Base-by-base conservation (phyloP, 345 rosid species). In the Euphorbia peplus region DNA sequence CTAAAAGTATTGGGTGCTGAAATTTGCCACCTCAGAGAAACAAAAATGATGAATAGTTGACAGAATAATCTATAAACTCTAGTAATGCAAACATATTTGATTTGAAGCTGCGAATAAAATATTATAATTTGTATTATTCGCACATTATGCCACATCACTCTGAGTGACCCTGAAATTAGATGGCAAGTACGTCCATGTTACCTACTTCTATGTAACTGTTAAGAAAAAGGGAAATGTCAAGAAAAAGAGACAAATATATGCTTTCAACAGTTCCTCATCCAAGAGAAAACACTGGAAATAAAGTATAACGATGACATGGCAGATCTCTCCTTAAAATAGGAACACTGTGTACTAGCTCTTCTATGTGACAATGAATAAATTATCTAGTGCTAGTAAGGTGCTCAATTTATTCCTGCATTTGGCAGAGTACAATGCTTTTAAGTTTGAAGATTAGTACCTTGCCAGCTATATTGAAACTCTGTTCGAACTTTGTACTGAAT, bases 401-500 rank as follows among this genome's bases (percentile, higher is more conserved):
- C 24, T 62, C 39, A 26, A 51, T 42, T 53, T 52, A 59, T 52
- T 18, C 42, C 28, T 53, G 59, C 32, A 48, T 39, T 25, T 11
- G 29, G 50, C 59, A 53, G 26, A 70, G 63, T 18, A 35, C 21
- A 12, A 76, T 30, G 13, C 6, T 6, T 1, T 41, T 29, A 24
- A 30, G 16, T 66, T 52, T 39, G 59, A 72, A 25, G 55, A 32
- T 56, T 54, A 53, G 58, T 76, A 91, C 98, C 90, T 91, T 85
- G 76, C 75, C 80, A 67, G 84, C 75, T 65, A 84, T 65, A 69
- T 82, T 76, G 72, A 91, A 95, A 68, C 81, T 67, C 48, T 63
- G 75, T 67, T 79, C 81, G 63, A 91, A 95, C 74, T 86, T 88
- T 52, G 75, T 53, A 77, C 90, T 88, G 86, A 93, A 91, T 65